phyloP scores from a whole-genome alignment of 2,329 filamentous ascomycete genomes.

The Aureobasidium melanogenum region DNA sequence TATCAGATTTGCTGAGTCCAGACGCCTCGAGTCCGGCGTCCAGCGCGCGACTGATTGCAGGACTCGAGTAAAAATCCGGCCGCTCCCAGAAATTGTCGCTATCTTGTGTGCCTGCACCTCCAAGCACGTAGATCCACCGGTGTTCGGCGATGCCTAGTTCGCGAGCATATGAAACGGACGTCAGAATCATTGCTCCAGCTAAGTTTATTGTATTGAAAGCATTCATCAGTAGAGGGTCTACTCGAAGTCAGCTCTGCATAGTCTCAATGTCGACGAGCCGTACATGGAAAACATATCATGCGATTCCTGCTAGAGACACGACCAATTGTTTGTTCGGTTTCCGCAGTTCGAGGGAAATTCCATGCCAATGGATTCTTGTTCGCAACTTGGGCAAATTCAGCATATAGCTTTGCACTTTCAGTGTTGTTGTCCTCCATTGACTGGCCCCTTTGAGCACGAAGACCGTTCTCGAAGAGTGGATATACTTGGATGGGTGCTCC shows the following conservation, averaged over 20 bases:
- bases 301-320: conserved; percentile 49
- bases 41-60: conserved; percentile 50
- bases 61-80: conserved; percentile 48
- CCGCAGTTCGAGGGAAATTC: conserved; percentile 42
- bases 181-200: conserved; percentile 52
- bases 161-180: conserved; percentile 46
- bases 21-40: conserved; percentile 45
- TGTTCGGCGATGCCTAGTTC: conserved; percentile 45
- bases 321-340: conserved; percentile 44
- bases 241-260: conserved; percentile 13
- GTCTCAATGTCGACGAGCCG: background rate
- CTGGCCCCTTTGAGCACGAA: conserved; percentile 49
- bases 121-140: conserved; percentile 56
- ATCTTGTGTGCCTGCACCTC: conserved; percentile 55
- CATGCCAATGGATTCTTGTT: conserved; percentile 47
- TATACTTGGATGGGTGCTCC: conserved; percentile 60
- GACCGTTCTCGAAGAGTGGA: conserved; percentile 57
- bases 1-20: conserved; percentile 38
- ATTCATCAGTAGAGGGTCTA: conserved; percentile 62
- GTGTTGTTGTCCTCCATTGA: conserved; percentile 45
- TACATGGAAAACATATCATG: conserved; percentile 62
- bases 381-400: conserved; percentile 50
- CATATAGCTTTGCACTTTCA: conserved; percentile 54
- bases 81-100: conserved; percentile 54
- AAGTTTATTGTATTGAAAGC: conserved; percentile 63